Base-by-base conservation (phyloP, 208 protist genomes). In the Polymyxa betae region DNA sequence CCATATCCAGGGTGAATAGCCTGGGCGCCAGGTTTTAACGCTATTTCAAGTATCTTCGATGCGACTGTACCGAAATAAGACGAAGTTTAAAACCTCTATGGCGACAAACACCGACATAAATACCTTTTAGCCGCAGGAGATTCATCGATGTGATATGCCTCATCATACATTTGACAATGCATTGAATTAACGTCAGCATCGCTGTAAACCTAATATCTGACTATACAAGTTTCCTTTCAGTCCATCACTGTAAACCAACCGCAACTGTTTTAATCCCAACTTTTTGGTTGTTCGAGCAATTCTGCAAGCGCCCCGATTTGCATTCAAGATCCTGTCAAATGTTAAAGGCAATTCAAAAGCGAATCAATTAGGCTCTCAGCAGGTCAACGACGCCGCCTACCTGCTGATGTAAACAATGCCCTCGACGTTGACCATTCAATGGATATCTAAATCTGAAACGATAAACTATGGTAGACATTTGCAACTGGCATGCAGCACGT, bases 1-100 rank as follows among this genome's bases (percentile, higher is more conserved):
- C 98, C 98, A 92, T 99, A 99, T 64, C 98, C 98, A n/a, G 97
- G 97, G 92, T 98, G 97, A 78, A 99, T 96, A 1, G 96, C 97
- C 91, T 91, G 89, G 10, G 90, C 90, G 12, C 77, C 77, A 29
- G 89, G 1, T 46, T 90, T 12, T 88, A 91, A 60, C 16, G 90
- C 90, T 20, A 90, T 38, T 12, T 64, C 90, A 20, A 92, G 29
- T 5, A 92, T 92, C 66, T 52, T 90, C 29, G 90, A 12, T 20
- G 54, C 54, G 46, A 29, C 77, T 88, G 20, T 29, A 24, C 12
- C 12, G 20, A 60, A 29, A 60, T 24, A 60, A 60, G 49, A 5
- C 5, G n/a, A 60, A 60, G 24, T 24, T 60, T 5, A 24, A 60
- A 5, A 60, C 5, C 5, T 60, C 5, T 24, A 24, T 60, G 12